These are phyloP conservation scores for Acanthochlamys bracteata DNA, from an alignment of 106 monocot genomes.

Conservation along the genomic window DNA sequence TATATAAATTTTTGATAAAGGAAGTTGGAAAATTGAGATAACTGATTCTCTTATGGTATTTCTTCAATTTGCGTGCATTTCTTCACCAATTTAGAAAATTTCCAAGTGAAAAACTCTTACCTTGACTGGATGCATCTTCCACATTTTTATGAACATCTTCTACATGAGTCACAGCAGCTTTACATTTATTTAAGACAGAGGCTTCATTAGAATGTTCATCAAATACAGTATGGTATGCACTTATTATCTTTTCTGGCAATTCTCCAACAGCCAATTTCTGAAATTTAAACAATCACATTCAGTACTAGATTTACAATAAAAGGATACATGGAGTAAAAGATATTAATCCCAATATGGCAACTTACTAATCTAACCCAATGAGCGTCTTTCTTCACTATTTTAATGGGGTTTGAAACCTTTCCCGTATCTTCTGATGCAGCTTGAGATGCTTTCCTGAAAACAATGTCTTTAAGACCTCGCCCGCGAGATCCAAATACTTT, in stretches of 20 bases:
- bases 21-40: too few relatives aligned
- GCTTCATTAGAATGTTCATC: conserved; percentile 79
- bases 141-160: conserved; percentile 66
- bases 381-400: conserved; percentile 76
- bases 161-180: conserved; percentile 36
- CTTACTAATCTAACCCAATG: conserved; percentile 76
- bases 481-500: conserved; percentile 98
- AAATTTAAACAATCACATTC: conserved; percentile 4
- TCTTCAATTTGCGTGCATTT: too few relatives aligned
- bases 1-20: too few relatives aligned
- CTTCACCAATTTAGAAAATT: too few relatives aligned
- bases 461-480: conserved; percentile 40
- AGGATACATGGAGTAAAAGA: not conserved
- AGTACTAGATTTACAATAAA: not conserved
- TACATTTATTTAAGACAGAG: conserved; percentile 67
- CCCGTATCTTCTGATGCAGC: conserved; percentile 43
- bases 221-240: conserved; percentile 73
- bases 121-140: conserved; percentile 42
- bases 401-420: conserved; percentile 54
- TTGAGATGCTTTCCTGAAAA: conserved; percentile 13
- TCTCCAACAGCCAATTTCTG: conserved; percentile 95
- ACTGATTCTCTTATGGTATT: too few relatives aligned
- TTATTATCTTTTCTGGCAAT: conserved; percentile 90
- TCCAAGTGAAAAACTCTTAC: conserved; percentile 28
- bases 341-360: not conserved